Evolutionary conservation across 1,284 basidiomycete species (phyloP).

Genomic region (Meira miltonrushii): DNA sequence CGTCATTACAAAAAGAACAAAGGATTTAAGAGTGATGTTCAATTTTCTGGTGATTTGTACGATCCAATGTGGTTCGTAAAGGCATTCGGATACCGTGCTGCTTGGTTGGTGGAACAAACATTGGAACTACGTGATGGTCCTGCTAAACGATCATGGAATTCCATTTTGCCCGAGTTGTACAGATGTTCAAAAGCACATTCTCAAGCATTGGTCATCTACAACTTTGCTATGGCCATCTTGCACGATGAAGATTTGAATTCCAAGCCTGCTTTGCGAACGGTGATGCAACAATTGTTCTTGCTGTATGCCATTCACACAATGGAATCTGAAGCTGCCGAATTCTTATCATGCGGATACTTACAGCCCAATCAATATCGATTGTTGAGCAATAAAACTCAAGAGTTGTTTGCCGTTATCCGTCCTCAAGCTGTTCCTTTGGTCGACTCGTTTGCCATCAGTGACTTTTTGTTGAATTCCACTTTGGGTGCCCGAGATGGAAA

Average conservation of each 20-base stretch:
- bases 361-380: constrained; percentile 50
- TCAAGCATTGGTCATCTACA: constrained; percentile 48
- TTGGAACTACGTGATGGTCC: constrained; percentile 50
- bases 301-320: constrained; percentile 39
- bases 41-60: constrained; percentile 40
- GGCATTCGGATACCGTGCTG: constrained; percentile 54
- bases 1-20: constrained; percentile 48
- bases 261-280: constrained; percentile 50
- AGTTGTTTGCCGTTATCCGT: constrained; percentile 48
- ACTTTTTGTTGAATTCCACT: constrained; percentile 53
- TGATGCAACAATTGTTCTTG: constrained; percentile 50
- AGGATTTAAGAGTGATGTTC: constrained; percentile 35
- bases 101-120: constrained; percentile 52
- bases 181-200: constrained; percentile 42
- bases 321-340: constrained; percentile 50
- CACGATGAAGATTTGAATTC: constrained; percentile 51
- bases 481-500: constrained; percentile 52
- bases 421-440: constrained; percentile 49
- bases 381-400: constrained; percentile 48
- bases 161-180: constrained; percentile 52
- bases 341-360: constrained; percentile 53
- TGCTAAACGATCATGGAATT: constrained; percentile 52
- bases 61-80: constrained; percentile 49
- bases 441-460: constrained; percentile 51
- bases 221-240: constrained; percentile 53